These are phyloP conservation scores for Aspergillus uvarum DNA, from an alignment of 2,329 filamentous ascomycete genomes.

Conservation along the genomic window DNA sequence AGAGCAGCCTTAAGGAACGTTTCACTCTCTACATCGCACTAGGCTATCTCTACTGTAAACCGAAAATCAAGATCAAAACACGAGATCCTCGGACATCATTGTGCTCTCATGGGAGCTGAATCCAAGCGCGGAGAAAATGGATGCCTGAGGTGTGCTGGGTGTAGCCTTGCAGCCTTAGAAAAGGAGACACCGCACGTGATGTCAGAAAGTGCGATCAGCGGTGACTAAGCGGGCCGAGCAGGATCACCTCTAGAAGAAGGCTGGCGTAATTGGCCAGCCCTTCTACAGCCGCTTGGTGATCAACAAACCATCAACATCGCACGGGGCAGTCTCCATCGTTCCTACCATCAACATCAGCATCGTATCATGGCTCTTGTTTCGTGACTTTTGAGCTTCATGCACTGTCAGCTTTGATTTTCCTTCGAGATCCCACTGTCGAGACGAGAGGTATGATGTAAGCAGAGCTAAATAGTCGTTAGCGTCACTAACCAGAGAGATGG, in stretches of 20 bases:
- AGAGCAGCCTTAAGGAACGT: no score
- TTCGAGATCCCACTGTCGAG: no score
- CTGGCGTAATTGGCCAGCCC: not conserved
- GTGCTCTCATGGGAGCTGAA: no score
- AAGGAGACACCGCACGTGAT: not conserved
- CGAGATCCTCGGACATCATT: no score
- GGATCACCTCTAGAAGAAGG: not conserved
- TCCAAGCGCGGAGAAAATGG: not conserved
- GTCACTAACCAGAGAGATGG: not conserved
- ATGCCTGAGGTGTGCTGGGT: not conserved
- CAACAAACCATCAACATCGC: not conserved
- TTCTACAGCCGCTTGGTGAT: not conserved
- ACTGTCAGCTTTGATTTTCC: no score
- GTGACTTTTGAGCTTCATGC: no score
- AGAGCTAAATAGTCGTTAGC: not conserved
- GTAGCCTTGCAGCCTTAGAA: not conserved
- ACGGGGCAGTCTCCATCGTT: not conserved
- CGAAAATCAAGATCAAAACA: no score
- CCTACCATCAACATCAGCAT: not conserved
- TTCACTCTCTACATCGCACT: no score
- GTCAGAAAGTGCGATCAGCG: not conserved
- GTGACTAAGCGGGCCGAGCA: not conserved
- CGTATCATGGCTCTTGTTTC: not conserved
- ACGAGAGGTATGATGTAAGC: no score
- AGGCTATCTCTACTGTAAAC: no score